A percentile compares a stretch with the other conserved stretches of the same genome.
These are phyloP conservation scores for Albizia julibrissin DNA, from an alignment of 306 rosid species.

Conservation along the genomic window DNA sequence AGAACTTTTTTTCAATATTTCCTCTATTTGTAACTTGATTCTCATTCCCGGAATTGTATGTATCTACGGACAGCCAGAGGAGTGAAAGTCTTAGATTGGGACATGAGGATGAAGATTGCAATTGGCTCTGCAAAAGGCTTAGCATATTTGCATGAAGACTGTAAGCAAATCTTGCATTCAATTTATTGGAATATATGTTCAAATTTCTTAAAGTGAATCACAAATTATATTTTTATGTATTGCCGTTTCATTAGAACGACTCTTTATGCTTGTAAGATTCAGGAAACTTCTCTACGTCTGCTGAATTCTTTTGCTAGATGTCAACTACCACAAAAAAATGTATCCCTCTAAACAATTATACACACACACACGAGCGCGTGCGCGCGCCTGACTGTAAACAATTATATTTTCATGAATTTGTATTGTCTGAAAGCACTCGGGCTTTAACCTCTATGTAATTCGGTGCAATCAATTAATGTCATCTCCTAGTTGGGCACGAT, in stretches of 20 bases:
- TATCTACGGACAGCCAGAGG: conserved; percentile 48
- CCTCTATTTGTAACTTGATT: background rate
- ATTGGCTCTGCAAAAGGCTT: conserved; percentile 91
- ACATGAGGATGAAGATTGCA: conserved; percentile 77
- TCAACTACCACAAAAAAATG: background rate
- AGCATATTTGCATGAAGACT: conserved; percentile 88
- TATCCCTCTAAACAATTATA: background rate
- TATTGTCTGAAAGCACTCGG: background rate
- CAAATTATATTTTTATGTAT: background rate
- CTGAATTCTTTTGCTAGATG: background rate
- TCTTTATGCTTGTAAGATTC: background rate
- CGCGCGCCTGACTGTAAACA: background rate
- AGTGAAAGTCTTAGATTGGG: conserved; percentile 76
- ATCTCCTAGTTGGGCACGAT: background rate
- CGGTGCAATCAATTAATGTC: background rate
- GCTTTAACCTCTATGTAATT: background rate
- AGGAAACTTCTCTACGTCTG: background rate
- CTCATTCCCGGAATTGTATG: conserved; percentile 6
- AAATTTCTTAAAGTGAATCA: background rate
- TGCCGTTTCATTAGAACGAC: conserved; percentile 12
- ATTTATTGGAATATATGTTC: background rate
- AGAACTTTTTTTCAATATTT: background rate
- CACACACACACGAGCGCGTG: too few relatives aligned
- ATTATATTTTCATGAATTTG: background rate
- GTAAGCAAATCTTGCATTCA: conserved; percentile 48